Evolutionary conservation across 139 green algal genomes (phyloP).

Genomic region (Astrephomene gubernaculifera): DNA sequence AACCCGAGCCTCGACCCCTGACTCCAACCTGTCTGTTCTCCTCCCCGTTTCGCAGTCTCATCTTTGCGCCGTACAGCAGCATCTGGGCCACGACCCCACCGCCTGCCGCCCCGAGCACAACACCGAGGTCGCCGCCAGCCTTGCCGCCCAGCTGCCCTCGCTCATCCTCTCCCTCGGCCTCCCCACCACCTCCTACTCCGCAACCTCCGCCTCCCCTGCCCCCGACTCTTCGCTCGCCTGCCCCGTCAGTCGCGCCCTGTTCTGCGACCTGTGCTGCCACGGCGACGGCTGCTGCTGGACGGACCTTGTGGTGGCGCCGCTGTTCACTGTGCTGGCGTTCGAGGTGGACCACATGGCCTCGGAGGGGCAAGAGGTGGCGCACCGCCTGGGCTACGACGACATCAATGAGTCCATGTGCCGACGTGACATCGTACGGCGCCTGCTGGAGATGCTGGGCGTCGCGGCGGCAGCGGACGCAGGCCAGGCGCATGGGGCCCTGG

Average conservation of each 20-base stretch:
- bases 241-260: no score
- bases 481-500: no score
- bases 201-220: slow-evolving; percentile 39
- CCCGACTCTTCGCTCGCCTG: no score
- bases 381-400: slow-evolving; percentile 82
- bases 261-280: slow-evolving; percentile 62
- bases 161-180: background rate
- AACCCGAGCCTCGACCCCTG: no score
- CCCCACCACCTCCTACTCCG: background rate
- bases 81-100: no score
- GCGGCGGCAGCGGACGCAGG: no score
- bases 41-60: no score
- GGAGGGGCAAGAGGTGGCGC: slow-evolving; percentile 23
- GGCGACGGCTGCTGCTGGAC: slow-evolving; percentile 69
- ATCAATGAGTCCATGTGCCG: slow-evolving; percentile 80
- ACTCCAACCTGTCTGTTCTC: no score
- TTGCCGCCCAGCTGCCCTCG: background rate
- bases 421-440: slow-evolving; percentile 11
- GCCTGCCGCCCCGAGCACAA: no score
- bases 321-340: slow-evolving; percentile 40
- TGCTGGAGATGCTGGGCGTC: slow-evolving; percentile 38
- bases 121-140: background rate
- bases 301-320: slow-evolving; percentile 46
- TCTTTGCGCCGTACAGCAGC: no score
- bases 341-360: slow-evolving; percentile 34